Conservation (phyloP, 306 rosid genomes). For the Crotalaria pallida region DNA sequence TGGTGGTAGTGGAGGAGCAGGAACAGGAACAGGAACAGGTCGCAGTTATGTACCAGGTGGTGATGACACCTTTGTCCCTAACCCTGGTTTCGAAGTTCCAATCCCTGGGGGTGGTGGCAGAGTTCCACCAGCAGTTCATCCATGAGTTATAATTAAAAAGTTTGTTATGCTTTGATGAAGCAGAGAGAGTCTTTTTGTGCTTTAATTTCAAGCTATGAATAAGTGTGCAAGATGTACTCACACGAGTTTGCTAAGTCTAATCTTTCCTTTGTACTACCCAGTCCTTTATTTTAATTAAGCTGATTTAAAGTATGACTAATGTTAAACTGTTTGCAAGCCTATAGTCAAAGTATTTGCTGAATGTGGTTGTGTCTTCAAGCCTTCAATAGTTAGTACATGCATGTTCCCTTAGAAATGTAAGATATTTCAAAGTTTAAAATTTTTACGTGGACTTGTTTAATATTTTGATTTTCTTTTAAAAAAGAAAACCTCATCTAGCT, state of each 20-base stretch:
- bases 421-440: too few relatives aligned
- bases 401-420: too few relatives aligned
- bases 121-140: conserved; percentile 25
- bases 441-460: too few relatives aligned
- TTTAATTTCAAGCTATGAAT: conserved; percentile 16
- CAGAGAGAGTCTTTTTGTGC: background rate
- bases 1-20: conserved; percentile 15
- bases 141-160: too few relatives aligned
- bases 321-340: background rate
- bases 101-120: conserved; percentile 43
- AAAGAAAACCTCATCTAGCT: too few relatives aligned
- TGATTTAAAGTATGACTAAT: background rate
- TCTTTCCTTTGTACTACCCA: conserved; percentile 9
- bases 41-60: conserved; percentile 55
- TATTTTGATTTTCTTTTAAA: too few relatives aligned
- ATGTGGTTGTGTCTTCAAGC: background rate
- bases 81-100: conserved; percentile 68
- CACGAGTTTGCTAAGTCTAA: background rate
- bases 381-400: background rate
- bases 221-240: conserved; percentile 24
- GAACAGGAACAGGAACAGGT: background rate
- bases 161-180: background rate
- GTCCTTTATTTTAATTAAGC: background rate
- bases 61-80: conserved; percentile 65
- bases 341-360: background rate